Base-by-base conservation (phyloP, 2,329 filamentous ascomycete genomes). In the Ophiostoma montium region DNA sequence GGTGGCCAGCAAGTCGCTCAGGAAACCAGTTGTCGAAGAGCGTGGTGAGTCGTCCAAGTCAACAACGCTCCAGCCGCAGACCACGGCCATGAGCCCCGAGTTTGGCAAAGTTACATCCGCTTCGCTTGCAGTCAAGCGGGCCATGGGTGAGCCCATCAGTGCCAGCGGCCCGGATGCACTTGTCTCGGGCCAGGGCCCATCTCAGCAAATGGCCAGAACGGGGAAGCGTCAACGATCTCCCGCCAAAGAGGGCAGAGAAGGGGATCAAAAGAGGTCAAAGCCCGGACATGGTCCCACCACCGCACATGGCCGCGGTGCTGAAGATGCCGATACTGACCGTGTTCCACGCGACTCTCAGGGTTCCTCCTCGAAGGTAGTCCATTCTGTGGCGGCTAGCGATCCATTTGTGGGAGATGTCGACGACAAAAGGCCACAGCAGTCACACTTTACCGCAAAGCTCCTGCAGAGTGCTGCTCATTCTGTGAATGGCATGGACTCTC, bases 361-460 rank as follows among this genome's bases (percentile, higher is more conserved):
- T n/a, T 31, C 21, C 1, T 19, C 23, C 38, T 44, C 46, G 18
- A 42, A 35, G 4, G 18, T 38, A 13, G 19, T 35, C 5, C 43
- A 44, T 2, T 21, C 35, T n/a, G 38, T 35, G 19, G 21, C n/a
- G 3, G 31, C n/a, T 6, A 44, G 15, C 15, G 53, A 55, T 11
- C 53, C 53, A 1, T 55, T 55, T 47, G 27, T 35, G 8, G 48
- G 39, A 16, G 3, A 23, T 3, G 9, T 15, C 19, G n/a, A 21
- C 15, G 39, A 32, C 15, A 8, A 36, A 16, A 18, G 23, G 19
- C 2, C 18, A 13, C 32, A 38, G 18, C 32, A 41, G 27, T 51
- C 50, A 1, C 35, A 49, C 13, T 55, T 55, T 21, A 55, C 52
- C 2, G 13, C 50, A 5, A 54, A 45, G 23, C 44, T 55, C 10